Evolutionary conservation across 257 asterid genomes (phyloP), one percentile per base, ranked within the genome.

Genomic region (Lycium barbarum): DNA sequence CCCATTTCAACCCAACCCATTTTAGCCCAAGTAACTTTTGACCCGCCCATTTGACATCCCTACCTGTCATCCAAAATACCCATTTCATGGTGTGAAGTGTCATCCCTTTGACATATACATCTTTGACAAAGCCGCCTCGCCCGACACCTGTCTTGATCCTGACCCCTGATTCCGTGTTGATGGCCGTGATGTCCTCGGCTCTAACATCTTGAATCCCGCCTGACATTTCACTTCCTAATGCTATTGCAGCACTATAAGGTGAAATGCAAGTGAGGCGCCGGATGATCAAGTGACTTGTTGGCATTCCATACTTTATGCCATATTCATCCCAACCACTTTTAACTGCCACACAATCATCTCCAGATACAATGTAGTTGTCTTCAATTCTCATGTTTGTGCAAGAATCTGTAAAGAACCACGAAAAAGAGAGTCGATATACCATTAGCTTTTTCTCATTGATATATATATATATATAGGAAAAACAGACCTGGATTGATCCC

Each of bases 401-500:
- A 51, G 87, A 85, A 67, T 85, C 87, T 85, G 58, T 10, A 68
- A 0, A 15, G 38, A 81, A 81, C 57, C n/a, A 51, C 53, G 38
- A 18, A 2, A 58, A 9, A 9, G 0, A 1, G 1, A 45, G 4
- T 83, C 1, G 4, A 47, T 11, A 82, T n/a, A 49, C 11, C 0
- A 20, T 12, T 7, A 62, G 0, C 55, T 17, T 81, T 40, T 58
- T 43, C 0, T 59, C 18, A 36, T 0, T 57, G 0, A 81, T 4
- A 81, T 0, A 1, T 0, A 43, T 18, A 26, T 26, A 26, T 26
- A 26, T 26, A 26, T 26, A 55, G 11, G 1, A 40, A 43, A 81
- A 33, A 55, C 79, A 20, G 55, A 92, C 97, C 95, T 88, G 96
- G 96, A 83, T 92, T 92, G 20, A 92, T 90, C 81, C 95, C 96